Conservation (phyloP, 2,329 filamentous ascomycete genomes). For the Gliomastix tumulicola region DNA sequence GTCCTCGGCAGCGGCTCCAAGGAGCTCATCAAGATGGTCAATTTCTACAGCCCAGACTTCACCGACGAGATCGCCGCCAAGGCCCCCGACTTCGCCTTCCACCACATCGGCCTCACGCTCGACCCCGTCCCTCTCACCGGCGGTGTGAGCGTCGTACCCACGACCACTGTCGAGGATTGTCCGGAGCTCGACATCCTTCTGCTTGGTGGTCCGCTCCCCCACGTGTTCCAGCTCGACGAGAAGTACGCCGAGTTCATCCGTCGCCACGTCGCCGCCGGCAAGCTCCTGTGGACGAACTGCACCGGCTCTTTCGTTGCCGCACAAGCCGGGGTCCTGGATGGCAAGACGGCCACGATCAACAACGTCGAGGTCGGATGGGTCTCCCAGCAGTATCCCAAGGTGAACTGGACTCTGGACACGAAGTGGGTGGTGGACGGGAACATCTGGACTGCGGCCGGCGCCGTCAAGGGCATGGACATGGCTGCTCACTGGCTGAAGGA, state of each 20-base stretch:
- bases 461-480: slow-evolving; percentile 25
- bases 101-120: slow-evolving; percentile 22
- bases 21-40: slow-evolving; percentile 6
- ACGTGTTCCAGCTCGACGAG: slow-evolving; percentile 16
- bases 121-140: slow-evolving; percentile 16
- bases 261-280: slow-evolving; percentile 24
- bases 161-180: slow-evolving; percentile 20
- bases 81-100: slow-evolving; percentile 11
- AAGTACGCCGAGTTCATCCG: slow-evolving; percentile 21
- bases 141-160: slow-evolving; percentile 15
- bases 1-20: slow-evolving; percentile 17
- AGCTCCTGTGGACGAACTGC: slow-evolving; percentile 53
- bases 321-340: slow-evolving; percentile 51
- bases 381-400: slow-evolving; percentile 35
- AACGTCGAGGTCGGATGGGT: slow-evolving; percentile 48
- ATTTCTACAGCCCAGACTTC: slow-evolving; percentile 4
- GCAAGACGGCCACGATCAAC: slow-evolving; percentile 58
- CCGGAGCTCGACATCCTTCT: slow-evolving; percentile 29
- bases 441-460: slow-evolving; percentile 48
- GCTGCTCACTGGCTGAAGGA: slow-evolving; percentile 23
- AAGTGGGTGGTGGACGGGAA: slow-evolving; percentile 61
- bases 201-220: slow-evolving; percentile 21
- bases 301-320: slow-evolving; percentile 56
- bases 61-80: background rate
- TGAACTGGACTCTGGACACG: slow-evolving; percentile 53